Conservation (phyloP, 805 yeast genomes). For the Clavispora phyllophila region DNA sequence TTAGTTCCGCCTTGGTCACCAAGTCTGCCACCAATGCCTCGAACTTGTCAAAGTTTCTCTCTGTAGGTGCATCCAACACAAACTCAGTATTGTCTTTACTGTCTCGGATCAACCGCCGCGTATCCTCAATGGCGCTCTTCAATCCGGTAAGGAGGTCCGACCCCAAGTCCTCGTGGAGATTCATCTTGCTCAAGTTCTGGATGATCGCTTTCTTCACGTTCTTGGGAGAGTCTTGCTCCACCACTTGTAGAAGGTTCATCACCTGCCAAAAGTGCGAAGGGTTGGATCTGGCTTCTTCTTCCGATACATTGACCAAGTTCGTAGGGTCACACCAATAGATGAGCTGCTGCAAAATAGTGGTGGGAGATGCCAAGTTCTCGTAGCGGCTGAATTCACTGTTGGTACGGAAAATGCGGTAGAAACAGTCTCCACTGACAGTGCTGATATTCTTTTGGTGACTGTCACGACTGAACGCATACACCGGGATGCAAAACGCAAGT, state of each 20-base stretch:
- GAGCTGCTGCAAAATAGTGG: conserved; percentile 61
- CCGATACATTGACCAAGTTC: conserved; percentile 48
- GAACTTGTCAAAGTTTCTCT: conserved; percentile 29
- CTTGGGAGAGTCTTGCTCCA: conserved; percentile 48
- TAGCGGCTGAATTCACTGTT: conserved; percentile 30
- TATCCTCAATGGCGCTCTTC: conserved; percentile 29
- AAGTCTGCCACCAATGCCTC: conserved; percentile 20
- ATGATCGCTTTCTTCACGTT: conserved; percentile 50
- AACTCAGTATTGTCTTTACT: conserved; percentile 25
- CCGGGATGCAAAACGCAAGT: conserved; percentile 83
- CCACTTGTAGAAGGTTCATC: conserved; percentile 46
- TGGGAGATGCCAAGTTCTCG: conserved; percentile 37
- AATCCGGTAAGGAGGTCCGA: conserved; percentile 28
- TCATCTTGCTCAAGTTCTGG: conserved; percentile 44
- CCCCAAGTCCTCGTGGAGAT: conserved; percentile 24
- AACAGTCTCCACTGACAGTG: conserved; percentile 60
- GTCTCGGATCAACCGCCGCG: conserved; percentile 21
- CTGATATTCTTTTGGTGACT: conserved; percentile 66
- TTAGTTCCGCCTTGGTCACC: conserved; percentile 20
- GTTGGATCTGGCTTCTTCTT: conserved; percentile 37
- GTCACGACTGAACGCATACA: conserved; percentile 71
- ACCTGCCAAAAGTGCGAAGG: conserved; percentile 54
- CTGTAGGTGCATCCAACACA: conserved; percentile 26
- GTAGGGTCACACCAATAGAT: conserved; percentile 83
- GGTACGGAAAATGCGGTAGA: conserved; percentile 48